These are phyloP conservation scores for Umbelopsis vinacea DNA, from an alignment of 192 early-diverging fungal genomes.

Conservation along the genomic window DNA sequence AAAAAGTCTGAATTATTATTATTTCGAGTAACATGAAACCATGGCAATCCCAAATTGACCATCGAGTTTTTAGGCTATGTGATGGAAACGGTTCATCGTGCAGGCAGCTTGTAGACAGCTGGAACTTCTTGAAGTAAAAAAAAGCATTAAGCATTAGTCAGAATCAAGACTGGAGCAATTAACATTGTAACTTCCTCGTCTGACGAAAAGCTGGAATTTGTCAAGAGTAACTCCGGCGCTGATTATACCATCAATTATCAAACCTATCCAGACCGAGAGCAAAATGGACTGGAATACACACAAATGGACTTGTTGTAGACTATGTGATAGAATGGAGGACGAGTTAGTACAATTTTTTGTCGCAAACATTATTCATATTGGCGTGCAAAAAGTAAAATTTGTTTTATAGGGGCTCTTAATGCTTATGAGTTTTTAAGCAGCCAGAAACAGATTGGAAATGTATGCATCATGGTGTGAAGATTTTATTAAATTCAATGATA, in stretches of 20 bases:
- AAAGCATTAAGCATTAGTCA: conserved; percentile 21
- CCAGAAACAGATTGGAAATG: conserved; percentile 26
- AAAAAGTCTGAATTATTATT: too few species aligned
- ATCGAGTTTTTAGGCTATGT: background rate
- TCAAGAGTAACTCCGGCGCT: conserved; percentile 19
- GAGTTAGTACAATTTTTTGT: conserved; percentile 19
- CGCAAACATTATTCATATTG: background rate
- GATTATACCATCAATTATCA: conserved; percentile 27
- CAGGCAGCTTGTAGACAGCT: background rate
- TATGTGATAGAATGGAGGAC: conserved; percentile 23
- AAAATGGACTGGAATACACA: conserved; percentile 17
- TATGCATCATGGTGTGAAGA: conserved; percentile 15
- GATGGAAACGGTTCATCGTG: background rate
- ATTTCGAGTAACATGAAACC: too few species aligned
- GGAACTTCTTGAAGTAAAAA: conserved; percentile 6
- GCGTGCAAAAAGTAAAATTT: background rate
- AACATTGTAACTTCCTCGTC: conserved; percentile 25
- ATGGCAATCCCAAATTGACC: background rate
- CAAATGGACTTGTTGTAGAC: background rate
- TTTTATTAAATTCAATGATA: conserved; percentile 1
- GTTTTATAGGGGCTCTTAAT: background rate
- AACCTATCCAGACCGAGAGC: conserved; percentile 14
- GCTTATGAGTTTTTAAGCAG: conserved; percentile 6
- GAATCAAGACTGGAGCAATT: conserved; percentile 25
- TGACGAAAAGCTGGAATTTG: conserved; percentile 23